Evolutionary conservation across 768 basidiomycete genomes (phyloP).

Genomic region (Suillus ampliporus): DNA sequence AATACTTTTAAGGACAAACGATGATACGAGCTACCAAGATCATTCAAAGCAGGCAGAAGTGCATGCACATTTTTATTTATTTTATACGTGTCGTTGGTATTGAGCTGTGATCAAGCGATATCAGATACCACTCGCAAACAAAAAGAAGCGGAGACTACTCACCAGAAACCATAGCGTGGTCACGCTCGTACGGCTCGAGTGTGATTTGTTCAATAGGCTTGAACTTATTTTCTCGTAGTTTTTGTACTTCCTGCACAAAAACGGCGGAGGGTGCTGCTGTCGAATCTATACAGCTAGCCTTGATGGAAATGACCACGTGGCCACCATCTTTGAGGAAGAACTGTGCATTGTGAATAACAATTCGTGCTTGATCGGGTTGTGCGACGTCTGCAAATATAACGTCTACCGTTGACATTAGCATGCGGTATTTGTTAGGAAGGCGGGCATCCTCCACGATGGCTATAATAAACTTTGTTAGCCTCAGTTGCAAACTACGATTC

Average conservation of each 20-base stretch:
- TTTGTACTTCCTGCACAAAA: slow-evolving; percentile 87
- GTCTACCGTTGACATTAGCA: slow-evolving; percentile 94
- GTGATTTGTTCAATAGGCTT: slow-evolving; percentile 97
- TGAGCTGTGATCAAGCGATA: slow-evolving; percentile 38
- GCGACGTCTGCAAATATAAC: slow-evolving; percentile 99
- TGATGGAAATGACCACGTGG: slow-evolving; percentile 95
- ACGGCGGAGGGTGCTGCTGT: slow-evolving; percentile 90
- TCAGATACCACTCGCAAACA: slow-evolving; percentile 3
- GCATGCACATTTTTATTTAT: no score
- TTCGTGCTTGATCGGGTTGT: slow-evolving; percentile 98
- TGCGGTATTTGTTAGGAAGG: slow-evolving; percentile 94
- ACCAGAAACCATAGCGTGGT: slow-evolving; percentile 91
- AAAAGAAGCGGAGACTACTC: slow-evolving; percentile 25
- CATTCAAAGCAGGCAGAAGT: slow-evolving; percentile 12
- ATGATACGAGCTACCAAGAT: slow-evolving; percentile 6
- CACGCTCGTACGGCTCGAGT: slow-evolving; percentile 90
- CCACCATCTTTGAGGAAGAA: slow-evolving; percentile 96
- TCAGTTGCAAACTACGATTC: slow-evolving; percentile 3
- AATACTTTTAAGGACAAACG: slow-evolving; percentile 19
- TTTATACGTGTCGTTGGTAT: slow-evolving; percentile 52
- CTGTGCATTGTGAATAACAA: slow-evolving; percentile 91
- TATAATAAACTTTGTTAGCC: slow-evolving; percentile 34
- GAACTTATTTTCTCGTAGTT: slow-evolving; percentile 76
- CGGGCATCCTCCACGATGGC: slow-evolving; percentile 98
- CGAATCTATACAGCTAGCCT: slow-evolving; percentile 98